These are phyloP conservation scores for Microsporum audouinii DNA, from an alignment of 2,329 filamentous ascomycete genomes.

Conservation along the genomic window DNA sequence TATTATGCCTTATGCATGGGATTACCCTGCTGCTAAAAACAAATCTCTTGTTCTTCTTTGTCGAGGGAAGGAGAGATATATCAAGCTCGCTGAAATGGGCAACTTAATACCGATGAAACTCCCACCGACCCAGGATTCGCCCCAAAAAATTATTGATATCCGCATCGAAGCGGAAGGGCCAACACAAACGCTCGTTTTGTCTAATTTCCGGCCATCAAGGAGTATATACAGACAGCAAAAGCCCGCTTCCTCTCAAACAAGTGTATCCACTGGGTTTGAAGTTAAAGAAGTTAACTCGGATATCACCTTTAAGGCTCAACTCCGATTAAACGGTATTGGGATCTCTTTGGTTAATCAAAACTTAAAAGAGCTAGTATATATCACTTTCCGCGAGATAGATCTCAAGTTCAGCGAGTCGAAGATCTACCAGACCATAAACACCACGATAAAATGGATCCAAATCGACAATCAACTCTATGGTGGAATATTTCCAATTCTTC, in stretches of 20 bases:
- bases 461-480: slow-evolving; percentile 98
- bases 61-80: slow-evolving; percentile 70
- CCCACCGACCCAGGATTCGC: slow-evolving; percentile 49
- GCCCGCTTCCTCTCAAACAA: slow-evolving; percentile 45
- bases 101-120: slow-evolving; percentile 93
- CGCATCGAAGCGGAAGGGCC: slow-evolving; percentile 93
- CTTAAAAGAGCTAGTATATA: slow-evolving; percentile 79
- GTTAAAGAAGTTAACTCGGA: slow-evolving; percentile 85
- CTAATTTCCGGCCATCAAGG: slow-evolving; percentile 85
- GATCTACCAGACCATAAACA: slow-evolving; percentile 79
- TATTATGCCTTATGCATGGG: slow-evolving; percentile 99
- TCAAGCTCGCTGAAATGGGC: slow-evolving; percentile 92
- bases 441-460: slow-evolving; percentile 96
- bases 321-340: slow-evolving; percentile 80
- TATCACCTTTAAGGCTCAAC: slow-evolving; percentile 76
- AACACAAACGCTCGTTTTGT: slow-evolving; percentile 85
- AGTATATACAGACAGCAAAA: slow-evolving; percentile 70
- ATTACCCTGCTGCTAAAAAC: slow-evolving; percentile 94
- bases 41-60: slow-evolving; percentile 80
- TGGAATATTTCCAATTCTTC: slow-evolving; percentile 90
- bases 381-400: slow-evolving; percentile 84
- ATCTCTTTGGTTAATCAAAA: slow-evolving; percentile 90
- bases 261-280: slow-evolving; percentile 64
- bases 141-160: slow-evolving; percentile 81
- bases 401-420: slow-evolving; percentile 88